Percentiles rank a stretch among this genome's conserved stretches.
Evolutionary conservation across 257 asterid species (phyloP).

Genomic region (Fraxinus anomala): DNA sequence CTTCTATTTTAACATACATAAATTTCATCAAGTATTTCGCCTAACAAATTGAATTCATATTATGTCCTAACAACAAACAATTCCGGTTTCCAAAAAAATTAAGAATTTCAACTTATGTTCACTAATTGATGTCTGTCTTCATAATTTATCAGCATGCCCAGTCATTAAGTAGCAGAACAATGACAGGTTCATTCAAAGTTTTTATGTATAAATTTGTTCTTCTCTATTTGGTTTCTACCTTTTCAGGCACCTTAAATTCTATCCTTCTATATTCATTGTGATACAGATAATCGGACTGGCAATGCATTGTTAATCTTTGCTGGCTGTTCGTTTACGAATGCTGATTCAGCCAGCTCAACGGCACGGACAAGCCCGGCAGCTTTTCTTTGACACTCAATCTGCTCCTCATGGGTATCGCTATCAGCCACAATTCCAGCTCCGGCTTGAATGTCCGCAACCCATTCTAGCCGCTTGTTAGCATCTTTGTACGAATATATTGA

Average conservation of each 20-base stretch:
- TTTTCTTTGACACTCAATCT: conserved; percentile 73
- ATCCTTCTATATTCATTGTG: conserved; percentile 19
- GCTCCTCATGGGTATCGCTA: conserved; percentile 70
- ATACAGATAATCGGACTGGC: conserved; percentile 14
- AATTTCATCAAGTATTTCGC: no score
- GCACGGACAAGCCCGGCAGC: conserved; percentile 73
- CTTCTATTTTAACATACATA: no score
- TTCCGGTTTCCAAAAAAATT: no score
- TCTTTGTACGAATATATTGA: conserved; percentile 40
- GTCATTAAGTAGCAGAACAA: no score
- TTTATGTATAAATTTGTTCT: no score
- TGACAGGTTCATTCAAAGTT: no score
- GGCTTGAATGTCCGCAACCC: conserved; percentile 89
- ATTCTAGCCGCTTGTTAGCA: conserved; percentile 52
- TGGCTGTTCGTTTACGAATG: conserved; percentile 48
- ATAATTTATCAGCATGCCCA: no score
- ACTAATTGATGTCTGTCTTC: no score
- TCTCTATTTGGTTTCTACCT: background rate
- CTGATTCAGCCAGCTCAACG: conserved; percentile 77
- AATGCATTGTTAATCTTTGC: conserved; percentile 7
- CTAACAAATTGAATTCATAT: no score
- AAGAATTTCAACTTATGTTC: no score
- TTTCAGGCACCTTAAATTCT: conserved; percentile 32
- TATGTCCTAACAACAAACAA: no score
- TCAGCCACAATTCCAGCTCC: conserved; percentile 92